These are phyloP conservation scores for Flammula alnicola DNA, from an alignment of 1,284 basidiomycete genomes.

Conservation along the genomic window DNA sequence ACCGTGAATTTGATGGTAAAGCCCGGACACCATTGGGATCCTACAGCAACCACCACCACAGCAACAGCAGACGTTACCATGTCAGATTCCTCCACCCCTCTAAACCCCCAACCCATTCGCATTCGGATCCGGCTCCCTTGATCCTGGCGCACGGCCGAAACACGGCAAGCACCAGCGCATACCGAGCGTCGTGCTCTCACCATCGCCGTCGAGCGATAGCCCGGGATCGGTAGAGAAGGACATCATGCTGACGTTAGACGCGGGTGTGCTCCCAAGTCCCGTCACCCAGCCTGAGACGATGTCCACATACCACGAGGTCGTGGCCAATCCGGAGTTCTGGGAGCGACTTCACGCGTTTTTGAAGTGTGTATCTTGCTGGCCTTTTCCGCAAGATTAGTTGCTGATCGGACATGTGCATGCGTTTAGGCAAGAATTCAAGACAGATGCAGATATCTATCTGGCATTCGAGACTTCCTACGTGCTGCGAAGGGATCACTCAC, in stretches of 20 bases:
- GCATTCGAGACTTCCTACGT: constrained; percentile 80
- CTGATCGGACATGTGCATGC: background rate
- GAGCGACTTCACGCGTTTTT: constrained; percentile 67
- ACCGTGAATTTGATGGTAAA: constrained; percentile 86
- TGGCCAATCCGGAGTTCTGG: constrained; percentile 84
- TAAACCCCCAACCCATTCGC: constrained; percentile 9
- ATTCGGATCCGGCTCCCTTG: constrained; percentile 27
- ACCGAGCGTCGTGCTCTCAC: constrained; percentile 76
- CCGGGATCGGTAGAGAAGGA: constrained; percentile 55
- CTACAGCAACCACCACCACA: constrained; percentile 38
- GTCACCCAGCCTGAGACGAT: constrained; percentile 42
- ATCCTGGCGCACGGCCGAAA: constrained; percentile 20
- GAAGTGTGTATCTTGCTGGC: constrained; percentile 43
- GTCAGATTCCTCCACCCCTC: constrained; percentile 15
- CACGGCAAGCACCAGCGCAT: constrained; percentile 60
- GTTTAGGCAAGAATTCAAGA: constrained; percentile 58
- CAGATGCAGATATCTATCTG: constrained; percentile 54
- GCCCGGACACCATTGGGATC: constrained; percentile 72
- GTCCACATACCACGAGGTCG: constrained; percentile 66
- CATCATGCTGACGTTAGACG: constrained; percentile 69
- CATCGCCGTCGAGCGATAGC: constrained; percentile 59
- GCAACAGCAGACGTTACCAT: constrained; percentile 14
- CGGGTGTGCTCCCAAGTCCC: constrained; percentile 49
- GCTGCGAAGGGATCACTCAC: constrained; percentile 73
- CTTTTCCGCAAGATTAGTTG: background rate